Conservation (phyloP, 2,329 filamentous ascomycete genomes). For the Ophiocordyceps camponoti-floridani region DNA sequence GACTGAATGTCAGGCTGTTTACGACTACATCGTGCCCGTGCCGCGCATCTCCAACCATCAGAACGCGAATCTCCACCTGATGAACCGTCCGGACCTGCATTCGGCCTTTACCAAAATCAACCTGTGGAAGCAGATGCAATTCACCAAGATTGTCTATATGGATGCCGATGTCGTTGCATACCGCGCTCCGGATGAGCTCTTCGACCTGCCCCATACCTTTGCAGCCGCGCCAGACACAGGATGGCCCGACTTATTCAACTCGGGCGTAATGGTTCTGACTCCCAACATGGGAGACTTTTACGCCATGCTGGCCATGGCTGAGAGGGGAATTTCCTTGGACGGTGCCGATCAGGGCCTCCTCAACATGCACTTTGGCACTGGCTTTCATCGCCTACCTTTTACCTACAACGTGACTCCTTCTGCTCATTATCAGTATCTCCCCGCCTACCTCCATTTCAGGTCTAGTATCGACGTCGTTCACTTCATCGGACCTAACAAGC, state of each 20-base stretch:
- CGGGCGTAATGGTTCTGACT: constrained; percentile 82
- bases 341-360: constrained; percentile 90
- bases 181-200: constrained; percentile 82
- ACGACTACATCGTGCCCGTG: constrained; percentile 78
- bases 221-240: constrained; percentile 81
- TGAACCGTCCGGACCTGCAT: constrained; percentile 79
- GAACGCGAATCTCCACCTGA: constrained; percentile 71
- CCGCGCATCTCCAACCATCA: constrained; percentile 58
- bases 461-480: constrained; percentile 79
- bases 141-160: constrained; percentile 82
- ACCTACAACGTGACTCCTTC: constrained; percentile 95
- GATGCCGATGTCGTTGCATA: constrained; percentile 89
- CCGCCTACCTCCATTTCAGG: constrained; percentile 86
- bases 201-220: constrained; percentile 43
- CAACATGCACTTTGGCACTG: constrained; percentile 80
- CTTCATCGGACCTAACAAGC: constrained; percentile 85
- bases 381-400: constrained; percentile 79
- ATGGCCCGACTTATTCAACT: constrained; percentile 97
- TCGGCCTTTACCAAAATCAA: constrained; percentile 94
- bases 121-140: constrained; percentile 82
- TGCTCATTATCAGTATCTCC: constrained; percentile 92
- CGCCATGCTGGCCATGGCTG: constrained; percentile 66
- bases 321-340: constrained; percentile 82
- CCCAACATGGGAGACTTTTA: constrained; percentile 81
- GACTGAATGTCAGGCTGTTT: constrained; percentile 42